Evolutionary conservation across 179 eudicot genomes (phyloP).

Genomic region (Beta corolliflora): DNA sequence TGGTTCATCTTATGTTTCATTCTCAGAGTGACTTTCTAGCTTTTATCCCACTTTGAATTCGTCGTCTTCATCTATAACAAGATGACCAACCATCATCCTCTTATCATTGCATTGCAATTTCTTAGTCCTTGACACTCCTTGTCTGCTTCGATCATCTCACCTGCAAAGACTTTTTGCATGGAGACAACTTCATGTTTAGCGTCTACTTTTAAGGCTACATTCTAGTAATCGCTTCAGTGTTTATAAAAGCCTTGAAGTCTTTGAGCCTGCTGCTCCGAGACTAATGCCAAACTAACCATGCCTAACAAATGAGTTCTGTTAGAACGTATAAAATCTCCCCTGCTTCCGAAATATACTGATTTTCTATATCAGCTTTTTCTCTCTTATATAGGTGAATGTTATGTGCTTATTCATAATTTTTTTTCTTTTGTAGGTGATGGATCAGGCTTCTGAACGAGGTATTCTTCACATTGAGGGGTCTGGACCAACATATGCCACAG

Average conservation of each 20-base stretch:
- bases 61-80: background rate
- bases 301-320: background rate
- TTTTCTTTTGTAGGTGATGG: slow-evolving; percentile 62
- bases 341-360: background rate
- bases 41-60: background rate
- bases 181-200: background rate
- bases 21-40: background rate
- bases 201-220: background rate
- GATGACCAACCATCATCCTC: slow-evolving; percentile 1
- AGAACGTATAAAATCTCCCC: background rate
- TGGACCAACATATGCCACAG: slow-evolving; percentile 96
- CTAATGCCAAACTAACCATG: background rate
- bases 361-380: background rate
- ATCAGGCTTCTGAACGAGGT: slow-evolving; percentile 68
- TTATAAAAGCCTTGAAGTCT: background rate
- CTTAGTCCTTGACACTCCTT: background rate
- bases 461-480: slow-evolving; percentile 80
- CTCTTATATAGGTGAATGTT: background rate
- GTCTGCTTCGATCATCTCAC: background rate
- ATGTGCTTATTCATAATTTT: background rate
- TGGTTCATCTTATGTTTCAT: background rate
- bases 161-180: background rate
- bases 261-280: background rate
- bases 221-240: background rate
- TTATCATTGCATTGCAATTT: background rate